Evolutionary conservation across 768 basidiomycete genomes (phyloP).

Genomic region (Fibroporia radiculosa): DNA sequence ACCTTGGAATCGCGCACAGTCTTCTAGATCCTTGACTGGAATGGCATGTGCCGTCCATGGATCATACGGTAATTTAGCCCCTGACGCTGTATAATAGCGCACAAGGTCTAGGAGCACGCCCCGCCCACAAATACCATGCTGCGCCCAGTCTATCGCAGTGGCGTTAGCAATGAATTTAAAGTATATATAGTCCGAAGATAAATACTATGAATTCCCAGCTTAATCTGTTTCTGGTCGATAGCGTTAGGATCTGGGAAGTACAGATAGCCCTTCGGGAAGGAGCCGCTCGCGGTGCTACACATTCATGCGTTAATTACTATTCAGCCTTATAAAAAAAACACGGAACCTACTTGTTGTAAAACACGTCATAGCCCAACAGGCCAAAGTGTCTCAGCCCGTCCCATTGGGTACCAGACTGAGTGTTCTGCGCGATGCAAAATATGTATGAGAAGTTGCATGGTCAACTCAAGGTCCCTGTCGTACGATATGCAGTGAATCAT

Average conservation of each 20-base stretch:
- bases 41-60: constrained; percentile 53
- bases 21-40: constrained; percentile 46
- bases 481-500: constrained; percentile 20
- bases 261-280: constrained; percentile 38
- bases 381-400: constrained; percentile 59
- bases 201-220: constrained; percentile 64
- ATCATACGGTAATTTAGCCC: constrained; percentile 44
- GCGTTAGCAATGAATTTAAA: no score
- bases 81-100: constrained; percentile 35
- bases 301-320: background rate
- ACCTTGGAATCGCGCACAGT: constrained; percentile 50
- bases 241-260: constrained; percentile 40
- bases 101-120: constrained; percentile 64
- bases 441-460: background rate
- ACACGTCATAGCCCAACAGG: constrained; percentile 41
- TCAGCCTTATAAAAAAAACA: background rate
- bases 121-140: constrained; percentile 62
- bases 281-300: constrained; percentile 33
- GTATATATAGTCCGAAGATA: no score
- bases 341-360: constrained; percentile 50
- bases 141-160: constrained; percentile 71
- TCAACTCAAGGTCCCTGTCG: no score
- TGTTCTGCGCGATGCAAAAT: constrained; percentile 39
- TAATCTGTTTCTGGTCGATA: constrained; percentile 37
- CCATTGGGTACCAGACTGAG: constrained; percentile 67